These are phyloP conservation scores for Pleurotus giganteus DNA, from an alignment of 768 basidiomycete genomes.

Conservation along the genomic window DNA sequence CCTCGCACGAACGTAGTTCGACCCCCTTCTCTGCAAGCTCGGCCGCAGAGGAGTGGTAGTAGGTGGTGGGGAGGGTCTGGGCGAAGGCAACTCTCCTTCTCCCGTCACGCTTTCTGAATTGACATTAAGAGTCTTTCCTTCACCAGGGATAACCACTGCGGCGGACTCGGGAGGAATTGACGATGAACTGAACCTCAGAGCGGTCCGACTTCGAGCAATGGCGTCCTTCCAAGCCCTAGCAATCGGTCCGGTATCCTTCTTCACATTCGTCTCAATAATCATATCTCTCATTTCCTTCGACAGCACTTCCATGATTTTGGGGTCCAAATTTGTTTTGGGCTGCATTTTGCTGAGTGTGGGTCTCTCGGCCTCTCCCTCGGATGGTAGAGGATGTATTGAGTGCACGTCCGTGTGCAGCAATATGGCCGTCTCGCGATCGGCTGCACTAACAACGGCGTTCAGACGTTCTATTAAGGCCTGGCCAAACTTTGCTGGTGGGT, in stretches of 20 bases:
- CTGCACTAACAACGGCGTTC: conserved; percentile 35
- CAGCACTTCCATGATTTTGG: conserved; percentile 39
- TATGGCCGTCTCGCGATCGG: conserved; percentile 56
- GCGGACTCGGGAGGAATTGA: neutral
- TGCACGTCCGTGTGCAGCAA: conserved; percentile 55
- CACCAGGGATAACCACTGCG: neutral
- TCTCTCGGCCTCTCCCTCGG: neutral
- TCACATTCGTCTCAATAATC: conserved; percentile 61
- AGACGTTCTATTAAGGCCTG: conserved; percentile 45
- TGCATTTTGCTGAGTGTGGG: conserved; percentile 15
- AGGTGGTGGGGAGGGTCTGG: conserved; percentile 11
- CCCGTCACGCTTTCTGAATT: neutral
- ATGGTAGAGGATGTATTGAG: conserved; percentile 40
- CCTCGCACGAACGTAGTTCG: conserved; percentile 8
- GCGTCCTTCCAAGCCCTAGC: conserved; percentile 50
- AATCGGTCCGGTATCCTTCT: conserved; percentile 54
- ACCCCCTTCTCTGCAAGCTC: neutral
- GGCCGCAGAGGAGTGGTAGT: neutral
- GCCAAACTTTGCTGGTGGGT: conserved; percentile 25
- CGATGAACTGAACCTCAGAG: neutral
- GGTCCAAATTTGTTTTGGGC: conserved; percentile 15
- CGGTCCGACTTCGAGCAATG: conserved; percentile 16
- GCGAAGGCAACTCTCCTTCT: neutral
- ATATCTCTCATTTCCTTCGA: conserved; percentile 62
- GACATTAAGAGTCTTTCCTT: no score